Base-by-base conservation (phyloP, 1,284 basidiomycete genomes). In the Apiotrichum gracile region DNA sequence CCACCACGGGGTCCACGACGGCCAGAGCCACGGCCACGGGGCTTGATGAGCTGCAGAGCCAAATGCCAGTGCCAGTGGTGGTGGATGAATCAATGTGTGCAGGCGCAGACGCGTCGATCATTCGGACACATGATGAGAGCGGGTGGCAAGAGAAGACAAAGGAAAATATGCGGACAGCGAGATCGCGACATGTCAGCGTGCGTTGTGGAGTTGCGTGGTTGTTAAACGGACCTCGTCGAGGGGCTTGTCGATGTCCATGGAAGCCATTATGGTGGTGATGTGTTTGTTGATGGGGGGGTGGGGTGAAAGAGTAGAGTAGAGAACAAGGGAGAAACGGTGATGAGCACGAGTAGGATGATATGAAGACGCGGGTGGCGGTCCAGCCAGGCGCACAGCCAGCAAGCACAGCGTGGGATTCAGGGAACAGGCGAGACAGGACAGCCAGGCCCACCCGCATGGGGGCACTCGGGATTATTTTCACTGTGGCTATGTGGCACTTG, bases 201-300 rank as follows among this genome's bases (percentile, higher is more conserved):
- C 14, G 51, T 5, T 6, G n/a, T 19, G 31, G 21, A 2, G n/a
- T n/a, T 21, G 8, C 22, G 38, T 16, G 22, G 35, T 19, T 27
- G 26, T 42, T 19, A 31, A 44, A 68, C 84, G 49, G 57, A 94
- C 89, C 66, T 92, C 87, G 75, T 93, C 91, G 65, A 94, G 88
- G 68, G 87, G 82, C 78, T 88, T 87, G 79, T 93, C 90, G 63
- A 78, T 72, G 64, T 76, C 77, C 76, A 77, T 77, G 60, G 67
- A 57, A 26, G 70, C 58, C 71, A 72, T 72, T 40, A 41, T 55
- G 54, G 49, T 66, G 37, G 38, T 27, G 51, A 40, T 47, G 47
- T 25, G 22, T 39, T 29, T 6, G 13, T 29, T 6, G 27, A 13
- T 31, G 31, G 49, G 47, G 47, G 40, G 44, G 27, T 47, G 37